Percentiles rank a stretch among this genome's conserved stretches.
phyloP scores from a whole-genome alignment of 2,329 filamentous ascomycete genomes.

The Bipolaris victoriae region DNA sequence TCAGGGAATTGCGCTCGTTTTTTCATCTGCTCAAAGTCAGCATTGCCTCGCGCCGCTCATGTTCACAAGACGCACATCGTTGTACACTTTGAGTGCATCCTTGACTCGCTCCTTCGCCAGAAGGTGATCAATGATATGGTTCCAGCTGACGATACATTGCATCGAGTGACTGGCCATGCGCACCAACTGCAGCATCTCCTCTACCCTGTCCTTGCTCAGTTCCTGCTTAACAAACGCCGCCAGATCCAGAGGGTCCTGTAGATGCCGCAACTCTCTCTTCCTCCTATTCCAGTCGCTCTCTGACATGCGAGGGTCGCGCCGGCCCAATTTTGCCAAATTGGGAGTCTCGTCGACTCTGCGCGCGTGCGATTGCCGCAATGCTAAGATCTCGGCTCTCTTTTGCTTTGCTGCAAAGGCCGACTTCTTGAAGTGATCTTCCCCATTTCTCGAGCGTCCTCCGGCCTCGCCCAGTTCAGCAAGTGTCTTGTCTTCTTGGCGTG shows the following conservation, averaged over 20 bases:
- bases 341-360: constrained; percentile 16
- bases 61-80: constrained; percentile 66
- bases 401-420: constrained; percentile 34
- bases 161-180: constrained; percentile 70
- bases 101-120: constrained; percentile 66
- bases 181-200: constrained; percentile 72
- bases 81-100: constrained; percentile 79
- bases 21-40: constrained; percentile 73
- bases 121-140: constrained; percentile 77
- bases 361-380: constrained; percentile 20
- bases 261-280: constrained; percentile 65
- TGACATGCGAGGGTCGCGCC: constrained; percentile 33
- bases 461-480: constrained; percentile 14
- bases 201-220: constrained; percentile 64
- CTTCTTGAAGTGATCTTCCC: constrained; percentile 34
- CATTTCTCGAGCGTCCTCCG: constrained; percentile 14
- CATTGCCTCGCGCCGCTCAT: background rate
- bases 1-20: constrained; percentile 84
- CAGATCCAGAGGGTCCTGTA: constrained; percentile 75
- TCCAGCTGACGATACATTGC: constrained; percentile 81
- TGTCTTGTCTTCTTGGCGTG: constrained; percentile 12
- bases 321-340: constrained; percentile 34
- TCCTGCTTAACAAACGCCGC: constrained; percentile 68
- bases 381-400: constrained; percentile 31
- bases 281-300: constrained; percentile 44